Evolutionary conservation across 176 grass and related monocot genomes (phyloP), one percentile per base, ranked within the genome.

Genomic region (Aegilops umbellulata): DNA sequence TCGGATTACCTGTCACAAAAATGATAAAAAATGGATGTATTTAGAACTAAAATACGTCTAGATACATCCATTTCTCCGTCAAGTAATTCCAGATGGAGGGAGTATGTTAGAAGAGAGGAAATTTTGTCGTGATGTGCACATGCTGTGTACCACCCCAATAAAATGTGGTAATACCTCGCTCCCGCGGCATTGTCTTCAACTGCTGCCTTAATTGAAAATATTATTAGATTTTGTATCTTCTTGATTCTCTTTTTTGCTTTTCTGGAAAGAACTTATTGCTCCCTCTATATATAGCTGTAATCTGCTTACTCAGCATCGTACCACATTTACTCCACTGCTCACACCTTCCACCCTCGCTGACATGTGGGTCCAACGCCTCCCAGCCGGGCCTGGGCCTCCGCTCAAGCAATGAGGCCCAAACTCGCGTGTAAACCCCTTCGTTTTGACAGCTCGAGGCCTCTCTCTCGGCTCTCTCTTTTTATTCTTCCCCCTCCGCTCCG

Each of bases 331-430:
- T 51, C 15, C 17, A 51, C 16, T 13, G 25, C 20, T 57, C 47
- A 22, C 47, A 57, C 27, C 8, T 16, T 57, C 26, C 15, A 31
- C 29, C 4, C 8, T 20, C 8, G 14, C 76, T 26, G 32, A 63
- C 34, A 79, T 4, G 23, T 65, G 3, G 60, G 34, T 24, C 34
- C n/a, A 17, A 13, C 20, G 7, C 35, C 77, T 29, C 36, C 5
- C 30, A 80, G 61, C 41, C 11, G 78, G 78, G 75, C 75, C 75
- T 60, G 49, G 74, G 78, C 78, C 38, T 81, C 10, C 16, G 2
- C 36, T 49, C 3, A 22, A 46, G 36, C 58, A 23, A 34, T 2
- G 8, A 26, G 24, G 78, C 62, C 61, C 25, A 47, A 16, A 13
- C 14, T 0, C 1, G 24, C 9, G 68, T 36, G 31, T 72, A 69